Evolutionary conservation across 768 basidiomycete species (phyloP), one percentile per base, ranked within the genome.

Genomic region (Coprinellus micaceus): DNA sequence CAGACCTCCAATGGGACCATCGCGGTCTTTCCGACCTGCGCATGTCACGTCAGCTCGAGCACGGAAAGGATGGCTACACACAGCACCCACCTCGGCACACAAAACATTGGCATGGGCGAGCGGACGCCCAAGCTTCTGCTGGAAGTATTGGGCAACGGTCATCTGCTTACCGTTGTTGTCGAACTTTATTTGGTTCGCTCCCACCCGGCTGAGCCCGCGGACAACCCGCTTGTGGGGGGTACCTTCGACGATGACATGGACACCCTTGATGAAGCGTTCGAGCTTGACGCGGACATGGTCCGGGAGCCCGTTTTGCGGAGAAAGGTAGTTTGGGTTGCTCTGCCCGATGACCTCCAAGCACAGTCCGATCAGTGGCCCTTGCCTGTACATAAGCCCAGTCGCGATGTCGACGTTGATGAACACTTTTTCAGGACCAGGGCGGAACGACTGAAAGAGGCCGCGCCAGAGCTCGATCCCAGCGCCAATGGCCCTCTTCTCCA

Each of bases 391-490:
- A 25, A 84, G 79, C 0, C 85, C 89, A 0, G 89, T 88, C 0
- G 85, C 82, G 46, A 90, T 88, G 58, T 92, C 90, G 60, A 92
- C 77, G 56, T 91, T 92, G 61, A 91, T 74, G 25, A 90, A 67
- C 62, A 92, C 79, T 0, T 73, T 72, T 0, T 83, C 83, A 17
- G 84, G 76, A 0, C 80, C 81, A 3, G 89, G 89, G 21, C 90
- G 77, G 12, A 90, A 78, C 0, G 86, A 88, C 65, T 91, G 90
- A 69, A 92, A 91, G 54, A 88, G 90, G 0, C 90, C 90, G 2
- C 89, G 77, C 88, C 88, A 89, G 0, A 90, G 75, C 13, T 82
- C 78, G 2, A 92, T 75, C 0, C 91, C 89, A 0, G 67, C 64
- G 0, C 88, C 86, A 24, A 90, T 74, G 26, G 69, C 62, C 45